Evolutionary conservation across 75 land plant species (phyloP).

Genomic region (Azolla pinnata): DNA sequence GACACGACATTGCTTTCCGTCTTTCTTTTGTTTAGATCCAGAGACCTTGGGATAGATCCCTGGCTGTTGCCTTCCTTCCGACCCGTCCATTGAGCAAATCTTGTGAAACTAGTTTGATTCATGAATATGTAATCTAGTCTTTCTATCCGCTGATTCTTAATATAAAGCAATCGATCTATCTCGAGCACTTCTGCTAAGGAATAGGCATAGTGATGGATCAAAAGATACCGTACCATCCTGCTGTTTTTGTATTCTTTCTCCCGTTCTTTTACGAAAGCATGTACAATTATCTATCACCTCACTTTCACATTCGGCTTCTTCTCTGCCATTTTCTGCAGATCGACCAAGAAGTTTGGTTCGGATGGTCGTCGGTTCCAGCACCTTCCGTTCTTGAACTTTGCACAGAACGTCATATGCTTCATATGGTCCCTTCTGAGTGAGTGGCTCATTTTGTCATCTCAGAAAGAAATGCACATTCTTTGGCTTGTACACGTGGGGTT

Average conservation of each 20-base stretch:
- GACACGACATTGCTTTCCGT: not conserved
- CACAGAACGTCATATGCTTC: conserved; percentile 81
- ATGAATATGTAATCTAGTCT: no score
- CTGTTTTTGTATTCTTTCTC: not conserved
- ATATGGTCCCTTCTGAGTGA: conserved; percentile 83
- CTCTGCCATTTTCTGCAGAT: conserved; percentile 39
- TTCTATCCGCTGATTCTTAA: no score
- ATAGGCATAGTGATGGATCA: not conserved
- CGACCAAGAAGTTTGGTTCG: conserved; percentile 80
- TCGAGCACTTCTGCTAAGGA: no score
- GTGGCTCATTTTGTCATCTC: conserved; percentile 19
- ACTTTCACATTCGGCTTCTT: not conserved
- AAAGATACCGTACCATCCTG: not conserved
- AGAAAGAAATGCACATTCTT: no score
- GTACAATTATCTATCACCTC: no score
- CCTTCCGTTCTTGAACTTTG: conserved; percentile 79
- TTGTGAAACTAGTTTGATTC: no score
- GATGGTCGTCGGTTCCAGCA: conserved; percentile 80
- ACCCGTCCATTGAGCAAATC: not conserved
- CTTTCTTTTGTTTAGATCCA: not conserved
- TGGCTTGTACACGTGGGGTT: no score
- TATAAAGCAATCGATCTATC: no score
- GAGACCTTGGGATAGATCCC: conserved; percentile 1
- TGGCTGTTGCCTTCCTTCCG: no score
- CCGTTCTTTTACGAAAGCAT: no score